Percentiles rank a stretch among this genome's conserved stretches.
Conservation (phyloP, 1,284 basidiomycete species). For the Cutaneotrichosporon cutaneum region DNA sequence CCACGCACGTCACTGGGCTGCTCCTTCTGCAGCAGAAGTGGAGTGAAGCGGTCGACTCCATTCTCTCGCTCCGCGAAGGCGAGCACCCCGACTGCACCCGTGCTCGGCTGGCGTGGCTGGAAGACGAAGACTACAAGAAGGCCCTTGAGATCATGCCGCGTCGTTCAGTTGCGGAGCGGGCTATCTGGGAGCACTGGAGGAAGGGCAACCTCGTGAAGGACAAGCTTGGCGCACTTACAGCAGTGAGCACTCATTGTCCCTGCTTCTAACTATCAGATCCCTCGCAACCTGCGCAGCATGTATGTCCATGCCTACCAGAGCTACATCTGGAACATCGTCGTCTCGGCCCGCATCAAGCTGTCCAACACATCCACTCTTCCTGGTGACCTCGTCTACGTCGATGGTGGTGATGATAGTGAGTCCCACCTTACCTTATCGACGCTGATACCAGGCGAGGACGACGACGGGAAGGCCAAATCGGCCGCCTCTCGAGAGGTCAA, state of each 20-base stretch:
- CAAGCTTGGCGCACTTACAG: constrained; percentile 78
- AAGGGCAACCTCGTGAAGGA: constrained; percentile 78
- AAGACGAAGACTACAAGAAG: constrained; percentile 70
- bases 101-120: constrained; percentile 78
- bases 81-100: constrained; percentile 82
- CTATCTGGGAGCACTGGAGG: constrained; percentile 85
- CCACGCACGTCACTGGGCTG: constrained; percentile 91
- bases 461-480: constrained; percentile 38
- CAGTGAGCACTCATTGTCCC: constrained; percentile 57
- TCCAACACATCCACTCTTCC: constrained; percentile 73
- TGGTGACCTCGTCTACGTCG: constrained; percentile 77
- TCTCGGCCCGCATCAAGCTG: constrained; percentile 84
- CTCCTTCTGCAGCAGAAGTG: constrained; percentile 85
- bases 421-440: not conserved
- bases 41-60: constrained; percentile 78
- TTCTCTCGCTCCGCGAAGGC: constrained; percentile 76
- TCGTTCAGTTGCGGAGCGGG: constrained; percentile 85
- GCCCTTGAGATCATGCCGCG: constrained; percentile 81
- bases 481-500: constrained; percentile 60
- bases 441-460: not conserved
- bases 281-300: constrained; percentile 91
- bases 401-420: constrained; percentile 57
- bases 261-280: constrained; percentile 63
- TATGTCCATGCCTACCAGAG: constrained; percentile 99
- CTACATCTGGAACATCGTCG: constrained; percentile 96